Conservation (phyloP, 1,284 basidiomycete species). For the Rhodotorula mucilaginosa region DNA sequence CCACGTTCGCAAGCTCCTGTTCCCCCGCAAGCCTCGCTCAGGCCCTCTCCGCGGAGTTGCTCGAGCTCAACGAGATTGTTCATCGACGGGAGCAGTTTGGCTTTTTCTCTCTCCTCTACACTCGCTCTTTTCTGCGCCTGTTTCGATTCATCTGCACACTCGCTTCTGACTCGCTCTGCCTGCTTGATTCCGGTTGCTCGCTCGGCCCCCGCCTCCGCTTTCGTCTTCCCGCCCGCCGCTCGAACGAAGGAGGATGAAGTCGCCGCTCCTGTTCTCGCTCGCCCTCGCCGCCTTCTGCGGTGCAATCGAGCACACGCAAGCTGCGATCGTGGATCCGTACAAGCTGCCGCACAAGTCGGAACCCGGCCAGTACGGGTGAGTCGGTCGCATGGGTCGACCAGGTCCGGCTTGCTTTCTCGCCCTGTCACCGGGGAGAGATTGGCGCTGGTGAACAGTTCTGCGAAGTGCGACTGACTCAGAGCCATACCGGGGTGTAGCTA, state of each 20-base stretch:
- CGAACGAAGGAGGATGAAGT: not conserved
- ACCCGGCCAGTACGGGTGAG: conserved; percentile 29
- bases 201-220: too few relatives aligned
- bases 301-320: not conserved
- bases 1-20: too few relatives aligned
- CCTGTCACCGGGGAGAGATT: too few relatives aligned
- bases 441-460: too few relatives aligned
- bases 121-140: not conserved
- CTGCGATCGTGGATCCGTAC: conserved; percentile 21
- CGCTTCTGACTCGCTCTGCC: not conserved
- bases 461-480: too few relatives aligned
- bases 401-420: not conserved
- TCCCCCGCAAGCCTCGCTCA: too few relatives aligned
- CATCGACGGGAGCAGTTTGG: not conserved
- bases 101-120: not conserved
- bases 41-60: too few relatives aligned
- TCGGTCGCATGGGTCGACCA: not conserved
- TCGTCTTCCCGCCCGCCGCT: not conserved
- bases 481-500: not conserved
- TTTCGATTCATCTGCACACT: too few relatives aligned
- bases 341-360: conserved; percentile 27
- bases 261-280: conserved; percentile 5
- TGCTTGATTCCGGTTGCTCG: not conserved
- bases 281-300: conserved; percentile 1
- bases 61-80: not conserved